These are phyloP conservation scores for Acanthamoeba lenticulata DNA, from an alignment of 208 protist genomes.

Conservation along the genomic window DNA sequence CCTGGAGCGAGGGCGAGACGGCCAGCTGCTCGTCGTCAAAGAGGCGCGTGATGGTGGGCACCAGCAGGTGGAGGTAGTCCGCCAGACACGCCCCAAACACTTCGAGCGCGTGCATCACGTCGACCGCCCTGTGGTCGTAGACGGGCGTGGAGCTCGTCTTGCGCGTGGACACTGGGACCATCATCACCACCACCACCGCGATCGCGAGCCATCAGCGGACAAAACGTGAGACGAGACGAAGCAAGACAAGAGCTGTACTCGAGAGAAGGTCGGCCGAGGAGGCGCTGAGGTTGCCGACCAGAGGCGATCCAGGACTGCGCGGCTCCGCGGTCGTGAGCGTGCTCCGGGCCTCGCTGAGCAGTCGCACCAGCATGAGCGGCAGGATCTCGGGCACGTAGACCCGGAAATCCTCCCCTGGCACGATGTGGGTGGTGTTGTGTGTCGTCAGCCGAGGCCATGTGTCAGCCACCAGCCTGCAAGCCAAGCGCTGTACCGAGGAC, in stretches of 20 bases:
- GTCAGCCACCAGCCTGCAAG: too few species aligned
- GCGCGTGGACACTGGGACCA: too few species aligned
- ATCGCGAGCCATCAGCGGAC: not conserved
- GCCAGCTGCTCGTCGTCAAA: constrained; percentile 83
- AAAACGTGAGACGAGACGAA: not conserved
- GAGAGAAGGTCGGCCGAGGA: too few species aligned
- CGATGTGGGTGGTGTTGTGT: not conserved
- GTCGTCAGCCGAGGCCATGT: not conserved
- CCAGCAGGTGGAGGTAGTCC: constrained; percentile 93
- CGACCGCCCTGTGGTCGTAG: constrained; percentile 17
- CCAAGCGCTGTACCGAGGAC: not conserved
- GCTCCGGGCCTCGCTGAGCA: constrained; percentile 64
- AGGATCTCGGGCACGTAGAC: constrained; percentile 89
- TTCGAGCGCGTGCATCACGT: constrained; percentile 83
- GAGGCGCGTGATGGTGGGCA: constrained; percentile 86
- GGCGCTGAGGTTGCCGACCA: not conserved
- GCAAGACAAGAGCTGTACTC: too few species aligned
- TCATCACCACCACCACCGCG: too few species aligned
- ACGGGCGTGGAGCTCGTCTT: not conserved
- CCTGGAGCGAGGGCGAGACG: constrained; percentile 60
- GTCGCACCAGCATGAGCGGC: constrained; percentile 85
- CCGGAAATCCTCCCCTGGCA: constrained; percentile 90
- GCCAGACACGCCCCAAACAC: constrained; percentile 89
- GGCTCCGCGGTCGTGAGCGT: not conserved
- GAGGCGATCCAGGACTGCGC: not conserved